Evolutionary conservation across 768 basidiomycete genomes (phyloP).

Genomic region (Leucocoprinus leucothites): DNA sequence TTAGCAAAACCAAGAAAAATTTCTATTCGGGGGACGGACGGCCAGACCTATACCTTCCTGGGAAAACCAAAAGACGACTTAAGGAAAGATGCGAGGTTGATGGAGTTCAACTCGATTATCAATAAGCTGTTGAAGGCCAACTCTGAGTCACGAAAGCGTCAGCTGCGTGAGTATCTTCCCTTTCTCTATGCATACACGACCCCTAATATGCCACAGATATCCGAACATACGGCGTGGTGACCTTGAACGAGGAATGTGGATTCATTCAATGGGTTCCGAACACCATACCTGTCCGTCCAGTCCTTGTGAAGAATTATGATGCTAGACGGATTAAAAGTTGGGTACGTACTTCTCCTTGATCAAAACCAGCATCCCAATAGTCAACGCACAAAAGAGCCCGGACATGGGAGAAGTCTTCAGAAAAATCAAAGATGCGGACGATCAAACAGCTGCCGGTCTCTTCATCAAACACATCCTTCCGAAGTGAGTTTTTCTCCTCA

Average conservation of each 20-base stretch:
- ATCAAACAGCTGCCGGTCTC: conserved; percentile 47
- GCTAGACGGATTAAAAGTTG: conserved; percentile 35
- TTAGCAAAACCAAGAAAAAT: conserved; percentile 91
- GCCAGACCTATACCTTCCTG: conserved; percentile 83
- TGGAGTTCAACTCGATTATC: conserved; percentile 98
- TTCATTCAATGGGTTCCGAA: conserved; percentile 99
- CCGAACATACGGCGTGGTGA: conserved; percentile 97
- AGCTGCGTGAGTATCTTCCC: conserved; percentile 64
- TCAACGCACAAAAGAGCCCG: conserved; percentile 5
- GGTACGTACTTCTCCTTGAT: conserved; percentile 25
- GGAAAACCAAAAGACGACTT: conserved; percentile 98
- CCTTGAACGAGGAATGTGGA: conserved; percentile 95
- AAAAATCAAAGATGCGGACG: conserved; percentile 46
- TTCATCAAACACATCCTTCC: conserved; percentile 57
- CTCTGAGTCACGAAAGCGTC: conserved; percentile 87
- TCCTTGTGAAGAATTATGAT: conserved; percentile 70
- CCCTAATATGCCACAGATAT: conserved; percentile 56
- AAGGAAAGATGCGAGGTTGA: conserved; percentile 92
- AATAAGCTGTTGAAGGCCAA: conserved; percentile 94
- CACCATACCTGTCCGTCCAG: conserved; percentile 76
- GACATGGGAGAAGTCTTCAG: conserved; percentile 47
- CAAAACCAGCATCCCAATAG: background rate
- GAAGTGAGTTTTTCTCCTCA: conserved; percentile 36
- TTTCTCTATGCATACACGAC: background rate
- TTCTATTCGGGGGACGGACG: conserved; percentile 78